Percentiles rank a stretch among this genome's conserved stretches.
These are phyloP conservation scores for Aaosphaeria arxii DNA, from an alignment of 2,329 filamentous ascomycete genomes.

Conservation along the genomic window DNA sequence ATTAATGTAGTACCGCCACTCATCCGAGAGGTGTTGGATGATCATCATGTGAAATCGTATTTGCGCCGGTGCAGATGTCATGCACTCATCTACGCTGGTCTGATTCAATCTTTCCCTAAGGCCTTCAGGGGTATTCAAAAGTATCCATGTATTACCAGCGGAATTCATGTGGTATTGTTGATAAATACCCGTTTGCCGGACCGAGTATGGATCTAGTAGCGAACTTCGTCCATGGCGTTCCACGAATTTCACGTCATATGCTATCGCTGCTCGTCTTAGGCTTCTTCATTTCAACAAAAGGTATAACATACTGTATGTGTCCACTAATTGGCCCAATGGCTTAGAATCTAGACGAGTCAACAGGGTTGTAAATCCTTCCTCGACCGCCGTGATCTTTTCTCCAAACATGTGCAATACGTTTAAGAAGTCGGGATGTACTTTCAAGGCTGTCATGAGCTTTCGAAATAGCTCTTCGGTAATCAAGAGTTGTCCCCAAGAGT, in stretches of 20 bases:
- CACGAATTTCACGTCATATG: conserved; percentile 12
- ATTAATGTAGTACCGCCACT: conserved; percentile 8
- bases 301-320: not conserved
- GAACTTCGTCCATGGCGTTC: conserved; percentile 7
- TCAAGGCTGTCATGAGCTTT: conserved; percentile 6
- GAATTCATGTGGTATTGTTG: conserved; percentile 2
- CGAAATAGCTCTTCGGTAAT: conserved; percentile 10
- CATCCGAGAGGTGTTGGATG: conserved; percentile 5
- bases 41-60: not conserved
- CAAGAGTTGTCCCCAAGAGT: not conserved
- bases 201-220: conserved; percentile 10
- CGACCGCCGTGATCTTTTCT: conserved; percentile 6
- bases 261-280: conserved; percentile 2
- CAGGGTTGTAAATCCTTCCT: conserved; percentile 7
- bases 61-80: not conserved
- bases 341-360: not conserved
- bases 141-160: conserved; percentile 4
- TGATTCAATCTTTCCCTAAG: not conserved
- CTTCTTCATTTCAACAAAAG: not conserved
- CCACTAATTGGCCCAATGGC: not conserved
- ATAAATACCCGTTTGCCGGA: conserved; percentile 9
- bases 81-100: not conserved
- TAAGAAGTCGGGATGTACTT: conserved; percentile 9
- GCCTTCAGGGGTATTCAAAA: conserved; percentile 8
- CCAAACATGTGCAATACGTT: conserved; percentile 8